A percentile compares a stretch with the other conserved stretches of the same genome.
phyloP scores from a whole-genome alignment of 768 basidiomycete species.

The Suillus subaureus region DNA sequence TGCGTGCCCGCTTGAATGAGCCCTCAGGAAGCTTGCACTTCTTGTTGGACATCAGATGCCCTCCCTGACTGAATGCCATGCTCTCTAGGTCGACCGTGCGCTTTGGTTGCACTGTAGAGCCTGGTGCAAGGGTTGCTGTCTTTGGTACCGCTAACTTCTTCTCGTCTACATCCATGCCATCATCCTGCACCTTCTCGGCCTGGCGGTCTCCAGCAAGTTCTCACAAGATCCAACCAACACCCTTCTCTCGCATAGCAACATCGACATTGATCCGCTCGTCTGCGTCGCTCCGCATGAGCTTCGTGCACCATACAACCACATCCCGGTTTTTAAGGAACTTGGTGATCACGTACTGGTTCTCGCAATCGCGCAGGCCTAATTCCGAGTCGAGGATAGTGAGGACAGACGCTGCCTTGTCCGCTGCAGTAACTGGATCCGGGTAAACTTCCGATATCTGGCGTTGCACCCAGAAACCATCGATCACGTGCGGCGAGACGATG shows the following conservation, averaged over 20 bases:
- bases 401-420: conserved; percentile 86
- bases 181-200: conserved; percentile 47
- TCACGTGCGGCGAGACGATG: conserved; percentile 82
- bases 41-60: conserved; percentile 98
- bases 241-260: conserved; percentile 98
- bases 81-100: conserved; percentile 85
- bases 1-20: conserved; percentile 94
- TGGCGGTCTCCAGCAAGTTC: conserved; percentile 85
- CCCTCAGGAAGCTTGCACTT: conserved; percentile 98
- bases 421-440: conserved; percentile 91
- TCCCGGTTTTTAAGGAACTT: conserved; percentile 95
- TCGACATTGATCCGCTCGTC: conserved; percentile 92
- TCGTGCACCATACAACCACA: conserved; percentile 97
- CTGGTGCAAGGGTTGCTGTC: conserved; percentile 85
- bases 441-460: conserved; percentile 90
- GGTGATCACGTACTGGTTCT: conserved; percentile 89
- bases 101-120: conserved; percentile 85
- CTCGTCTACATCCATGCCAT: conserved; percentile 83
- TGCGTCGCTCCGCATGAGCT: conserved; percentile 85
- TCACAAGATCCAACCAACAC: conserved; percentile 92
- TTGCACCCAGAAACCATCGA: conserved; percentile 99
- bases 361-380: conserved; percentile 85
- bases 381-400: conserved; percentile 87
- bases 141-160: conserved; percentile 60
- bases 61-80: conserved; percentile 98